Conservation (phyloP, 306 rosid genomes). For the Vicia villosa region DNA sequence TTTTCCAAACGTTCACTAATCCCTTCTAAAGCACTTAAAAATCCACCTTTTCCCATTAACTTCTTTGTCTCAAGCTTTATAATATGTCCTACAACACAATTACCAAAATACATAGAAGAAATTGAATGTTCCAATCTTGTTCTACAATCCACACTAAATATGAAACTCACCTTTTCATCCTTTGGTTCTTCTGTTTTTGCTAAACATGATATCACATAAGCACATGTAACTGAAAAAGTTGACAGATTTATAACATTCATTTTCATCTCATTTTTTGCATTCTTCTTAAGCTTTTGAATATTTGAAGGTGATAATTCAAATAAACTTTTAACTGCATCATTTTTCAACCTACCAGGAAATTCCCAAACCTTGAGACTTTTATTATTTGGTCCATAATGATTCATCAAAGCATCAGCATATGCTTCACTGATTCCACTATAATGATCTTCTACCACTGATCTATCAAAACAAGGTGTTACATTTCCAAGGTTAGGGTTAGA, state of each 20-base stretch:
- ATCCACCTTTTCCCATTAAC: conserved; percentile 22
- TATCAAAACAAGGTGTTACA: conserved; percentile 26
- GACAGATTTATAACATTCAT: conserved; percentile 6
- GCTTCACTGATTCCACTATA: not conserved
- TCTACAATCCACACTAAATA: conserved; percentile 39
- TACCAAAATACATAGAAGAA: conserved; percentile 48
- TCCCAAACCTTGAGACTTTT: conserved; percentile 35
- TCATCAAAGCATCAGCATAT: not conserved
- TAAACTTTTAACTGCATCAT: conserved; percentile 11
- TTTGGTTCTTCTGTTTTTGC: conserved; percentile 35
- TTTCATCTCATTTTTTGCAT: conserved; percentile 1
- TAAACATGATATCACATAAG: conserved; percentile 40
- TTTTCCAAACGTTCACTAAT: conserved; percentile 28
- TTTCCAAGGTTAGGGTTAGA: conserved; percentile 16
- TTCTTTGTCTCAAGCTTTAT: not conserved
- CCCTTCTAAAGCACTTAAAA: conserved; percentile 20
- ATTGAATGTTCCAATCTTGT: conserved; percentile 39
- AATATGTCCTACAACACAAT: conserved; percentile 24
- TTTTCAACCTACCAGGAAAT: accelerated
- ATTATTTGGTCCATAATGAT: not conserved
- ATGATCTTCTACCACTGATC: conserved; percentile 23
- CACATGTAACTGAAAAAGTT: conserved; percentile 42
- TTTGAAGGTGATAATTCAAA: conserved; percentile 26
- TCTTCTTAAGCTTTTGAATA: conserved; percentile 30
- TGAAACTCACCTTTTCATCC: not conserved